Percentiles rank a stretch among this genome's conserved stretches.
Evolutionary conservation across 2,329 filamentous ascomycete species (phyloP).

Genomic region (Didymella pomorum): DNA sequence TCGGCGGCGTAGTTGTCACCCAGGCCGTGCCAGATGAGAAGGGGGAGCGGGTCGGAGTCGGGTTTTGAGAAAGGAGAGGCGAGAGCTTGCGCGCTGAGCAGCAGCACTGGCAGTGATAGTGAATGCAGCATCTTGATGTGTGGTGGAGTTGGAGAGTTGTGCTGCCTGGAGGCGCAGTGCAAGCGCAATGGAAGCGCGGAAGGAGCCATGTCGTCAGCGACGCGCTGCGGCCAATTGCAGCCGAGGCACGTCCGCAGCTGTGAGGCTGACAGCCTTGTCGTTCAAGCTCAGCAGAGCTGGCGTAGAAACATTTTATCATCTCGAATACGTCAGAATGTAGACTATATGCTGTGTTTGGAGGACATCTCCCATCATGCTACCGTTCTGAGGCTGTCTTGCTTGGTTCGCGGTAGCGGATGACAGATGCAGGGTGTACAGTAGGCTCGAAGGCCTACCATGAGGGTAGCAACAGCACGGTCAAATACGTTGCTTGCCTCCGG

Average conservation of each 20-base stretch:
- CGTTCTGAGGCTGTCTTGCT: not conserved
- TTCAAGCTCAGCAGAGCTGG: not conserved
- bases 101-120: conserved; percentile 34
- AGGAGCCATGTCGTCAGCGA: conserved; percentile 34
- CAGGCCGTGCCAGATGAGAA: conserved; percentile 94
- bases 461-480: not conserved
- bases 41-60: conserved; percentile 66
- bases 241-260: conserved; percentile 6
- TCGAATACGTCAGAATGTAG: not conserved
- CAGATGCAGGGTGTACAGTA: not conserved
- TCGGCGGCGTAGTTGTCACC: conserved; percentile 78
- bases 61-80: conserved; percentile 24
- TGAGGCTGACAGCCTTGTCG: not conserved
- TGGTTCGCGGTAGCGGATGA: not conserved
- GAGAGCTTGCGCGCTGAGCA: conserved; percentile 6
- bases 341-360: not conserved
- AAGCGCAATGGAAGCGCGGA: conserved; percentile 9
- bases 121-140: conserved; percentile 31
- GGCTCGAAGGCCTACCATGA: not conserved
- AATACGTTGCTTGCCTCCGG: not conserved
- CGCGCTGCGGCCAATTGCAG: conserved; percentile 9
- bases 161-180: conserved; percentile 19
- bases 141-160: conserved; percentile 16
- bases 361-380: not conserved
- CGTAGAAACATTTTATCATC: not conserved